A percentile compares a stretch with the other conserved stretches of the same genome.
Conservation (phyloP, 352 stramenopile genomes). For the Phytophthora uliginosa region DNA sequence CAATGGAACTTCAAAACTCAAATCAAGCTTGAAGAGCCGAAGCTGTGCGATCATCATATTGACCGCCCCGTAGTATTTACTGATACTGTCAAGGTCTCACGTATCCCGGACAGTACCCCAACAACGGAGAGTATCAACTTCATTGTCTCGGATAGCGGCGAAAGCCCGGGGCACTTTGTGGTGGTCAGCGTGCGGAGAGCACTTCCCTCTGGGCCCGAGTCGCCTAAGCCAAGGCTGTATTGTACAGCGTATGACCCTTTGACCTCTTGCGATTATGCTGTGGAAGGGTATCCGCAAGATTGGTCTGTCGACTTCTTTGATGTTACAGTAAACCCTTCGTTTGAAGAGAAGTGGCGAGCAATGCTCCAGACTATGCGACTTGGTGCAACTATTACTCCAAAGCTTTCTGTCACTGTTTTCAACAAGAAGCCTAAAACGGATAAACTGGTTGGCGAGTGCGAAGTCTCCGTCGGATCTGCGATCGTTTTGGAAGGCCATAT, state of each 20-base stretch:
- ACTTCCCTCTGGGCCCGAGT: slow-evolving; percentile 36
- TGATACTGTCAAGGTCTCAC: slow-evolving; percentile 73
- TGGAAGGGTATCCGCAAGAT: slow-evolving; percentile 68
- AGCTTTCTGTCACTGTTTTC: slow-evolving; percentile 74
- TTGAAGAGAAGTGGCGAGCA: slow-evolving; percentile 62
- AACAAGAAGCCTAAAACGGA: slow-evolving; percentile 80
- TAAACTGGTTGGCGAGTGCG: slow-evolving; percentile 75
- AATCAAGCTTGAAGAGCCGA: slow-evolving; percentile 64
- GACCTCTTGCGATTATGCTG: slow-evolving; percentile 81
- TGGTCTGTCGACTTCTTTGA: slow-evolving; percentile 84
- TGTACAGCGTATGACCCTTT: slow-evolving; percentile 89
- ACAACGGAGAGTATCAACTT: slow-evolving; percentile 62
- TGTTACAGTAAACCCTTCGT: slow-evolving; percentile 45
- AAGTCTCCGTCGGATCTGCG: slow-evolving; percentile 77
- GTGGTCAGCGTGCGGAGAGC: slow-evolving; percentile 77
- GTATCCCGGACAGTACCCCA: slow-evolving; percentile 47
- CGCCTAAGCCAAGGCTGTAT: slow-evolving; percentile 55
- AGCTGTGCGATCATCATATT: slow-evolving; percentile 56
- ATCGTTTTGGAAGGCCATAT: slow-evolving; percentile 80
- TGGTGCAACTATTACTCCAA: slow-evolving; percentile 69
- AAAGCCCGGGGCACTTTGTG: slow-evolving; percentile 64
- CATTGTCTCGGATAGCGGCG: slow-evolving; percentile 32
- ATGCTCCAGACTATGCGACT: slow-evolving; percentile 68
- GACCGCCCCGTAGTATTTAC: slow-evolving; percentile 82
- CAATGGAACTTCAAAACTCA: slow-evolving; percentile 72